Evolutionary conservation across 495 filamentous ascomycete genomes (phyloP).

Genomic region (Staphylotrichum tortipilum): DNA sequence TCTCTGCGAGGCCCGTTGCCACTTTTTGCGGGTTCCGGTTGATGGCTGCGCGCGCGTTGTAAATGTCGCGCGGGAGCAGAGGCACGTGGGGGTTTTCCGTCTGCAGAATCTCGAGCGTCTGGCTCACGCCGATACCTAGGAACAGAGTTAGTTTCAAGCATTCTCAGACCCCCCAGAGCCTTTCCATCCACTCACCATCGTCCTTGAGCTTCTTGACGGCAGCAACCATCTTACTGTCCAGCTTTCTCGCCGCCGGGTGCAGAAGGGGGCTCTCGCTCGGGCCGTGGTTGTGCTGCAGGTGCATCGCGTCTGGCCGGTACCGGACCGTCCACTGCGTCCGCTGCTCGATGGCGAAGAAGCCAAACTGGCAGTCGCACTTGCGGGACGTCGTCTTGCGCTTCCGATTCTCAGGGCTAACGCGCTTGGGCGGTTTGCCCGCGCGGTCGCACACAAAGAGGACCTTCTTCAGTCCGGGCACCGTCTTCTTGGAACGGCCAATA

Average conservation of each 20-base stretch:
- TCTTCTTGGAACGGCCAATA: slow-evolving; percentile 51
- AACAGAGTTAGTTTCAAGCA: slow-evolving; percentile 13
- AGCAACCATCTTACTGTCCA: slow-evolving; percentile 50
- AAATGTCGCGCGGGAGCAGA: slow-evolving; percentile 47
- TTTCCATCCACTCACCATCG: slow-evolving; percentile 33
- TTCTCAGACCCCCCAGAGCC: neutral
- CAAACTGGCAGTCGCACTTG: slow-evolving; percentile 51
- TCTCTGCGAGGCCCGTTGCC: slow-evolving; percentile 39
- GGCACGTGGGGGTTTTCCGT: slow-evolving; percentile 46
- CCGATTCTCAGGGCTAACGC: slow-evolving; percentile 44
- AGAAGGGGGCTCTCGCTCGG: slow-evolving; percentile 48
- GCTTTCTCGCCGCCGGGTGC: slow-evolving; percentile 47
- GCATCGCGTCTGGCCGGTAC: slow-evolving; percentile 41
- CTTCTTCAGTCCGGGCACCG: slow-evolving; percentile 48
- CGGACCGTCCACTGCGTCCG: slow-evolving; percentile 49
- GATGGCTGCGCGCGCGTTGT: slow-evolving; percentile 50
- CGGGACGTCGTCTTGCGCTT: slow-evolving; percentile 50
- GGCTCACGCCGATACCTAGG: slow-evolving; percentile 44
- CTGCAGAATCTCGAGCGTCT: slow-evolving; percentile 49
- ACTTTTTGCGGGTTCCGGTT: slow-evolving; percentile 50
- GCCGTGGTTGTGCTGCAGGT: slow-evolving; percentile 47
- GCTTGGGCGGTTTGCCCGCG: slow-evolving; percentile 44
- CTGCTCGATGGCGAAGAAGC: slow-evolving; percentile 50
- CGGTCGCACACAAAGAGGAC: slow-evolving; percentile 51
- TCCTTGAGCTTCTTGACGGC: slow-evolving; percentile 49